phyloP scores from a whole-genome alignment of 2,329 filamentous ascomycete species.

The Teratosphaeria destructans region DNA sequence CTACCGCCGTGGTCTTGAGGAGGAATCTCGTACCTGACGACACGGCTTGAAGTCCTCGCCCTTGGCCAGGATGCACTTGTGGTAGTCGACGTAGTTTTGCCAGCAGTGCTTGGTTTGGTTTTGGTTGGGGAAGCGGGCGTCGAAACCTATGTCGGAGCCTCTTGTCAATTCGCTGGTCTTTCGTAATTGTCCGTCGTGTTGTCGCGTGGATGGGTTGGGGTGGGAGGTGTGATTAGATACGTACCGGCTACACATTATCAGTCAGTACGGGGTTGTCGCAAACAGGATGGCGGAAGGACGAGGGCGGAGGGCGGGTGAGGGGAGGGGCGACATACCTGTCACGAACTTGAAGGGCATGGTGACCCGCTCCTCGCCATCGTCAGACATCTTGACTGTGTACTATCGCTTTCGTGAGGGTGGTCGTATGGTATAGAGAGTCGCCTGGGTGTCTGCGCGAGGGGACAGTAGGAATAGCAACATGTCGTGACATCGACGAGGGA shows the following conservation, averaged over 20 bases:
- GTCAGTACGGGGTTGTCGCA: constrained; percentile 14
- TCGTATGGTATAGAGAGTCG: background rate
- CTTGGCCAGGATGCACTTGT: constrained; percentile 98
- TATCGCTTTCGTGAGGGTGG: background rate
- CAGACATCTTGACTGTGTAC: constrained; percentile 65
- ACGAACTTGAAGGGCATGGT: constrained; percentile 99
- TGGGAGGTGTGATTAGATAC: constrained; percentile 6
- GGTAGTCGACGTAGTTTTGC: constrained; percentile 99
- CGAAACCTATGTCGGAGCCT: constrained; percentile 62
- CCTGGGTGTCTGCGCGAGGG: background rate
- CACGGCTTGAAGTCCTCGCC: constrained; percentile 97
- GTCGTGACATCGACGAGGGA: background rate
- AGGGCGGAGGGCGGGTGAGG: background rate
- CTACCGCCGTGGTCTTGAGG: background rate
- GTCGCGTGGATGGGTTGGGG: background rate
- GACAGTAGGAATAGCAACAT: background rate
- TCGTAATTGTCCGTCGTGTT: background rate
- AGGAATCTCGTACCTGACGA: constrained; percentile 61
- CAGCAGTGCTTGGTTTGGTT: constrained; percentile 99
- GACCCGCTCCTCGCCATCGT: constrained; percentile 67
- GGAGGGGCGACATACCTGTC: constrained; percentile 59
- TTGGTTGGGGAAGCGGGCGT: constrained; percentile 96
- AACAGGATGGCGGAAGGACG: background rate
- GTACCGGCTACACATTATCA: constrained; percentile 22
- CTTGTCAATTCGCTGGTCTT: background rate